Conservation (phyloP, 805 yeast genomes). For the Candida schatavii region DNA sequence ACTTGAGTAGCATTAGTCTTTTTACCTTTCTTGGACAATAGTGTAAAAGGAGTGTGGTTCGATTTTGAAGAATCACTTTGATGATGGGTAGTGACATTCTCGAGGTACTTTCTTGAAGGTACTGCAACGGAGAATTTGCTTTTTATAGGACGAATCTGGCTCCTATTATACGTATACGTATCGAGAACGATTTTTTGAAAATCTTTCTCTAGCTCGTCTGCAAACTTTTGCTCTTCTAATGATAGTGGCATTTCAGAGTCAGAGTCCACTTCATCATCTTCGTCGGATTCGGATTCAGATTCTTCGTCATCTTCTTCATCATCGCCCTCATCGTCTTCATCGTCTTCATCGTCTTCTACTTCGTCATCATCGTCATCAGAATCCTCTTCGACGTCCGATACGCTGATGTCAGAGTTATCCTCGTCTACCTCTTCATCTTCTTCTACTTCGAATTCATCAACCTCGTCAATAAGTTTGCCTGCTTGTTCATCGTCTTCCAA, state of each 20-base stretch:
- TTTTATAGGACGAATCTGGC: slow-evolving; percentile 12
- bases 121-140: slow-evolving; percentile 24
- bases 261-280: slow-evolving; percentile 23
- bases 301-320: slow-evolving; percentile 16
- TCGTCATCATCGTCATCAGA: slow-evolving; percentile 11
- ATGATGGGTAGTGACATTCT: slow-evolving; percentile 3
- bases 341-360: slow-evolving; percentile 15
- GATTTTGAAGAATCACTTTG: slow-evolving; percentile 5
- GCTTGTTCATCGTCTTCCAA: slow-evolving; percentile 9
- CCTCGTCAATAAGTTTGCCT: slow-evolving; percentile 12
- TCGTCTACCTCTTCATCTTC: slow-evolving; percentile 6
- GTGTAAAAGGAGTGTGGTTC: slow-evolving; percentile 42
- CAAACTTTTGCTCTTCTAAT: slow-evolving; percentile 45
- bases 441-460: slow-evolving; percentile 24
- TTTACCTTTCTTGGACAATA: slow-evolving; percentile 55
- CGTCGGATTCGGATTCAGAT: slow-evolving; percentile 14
- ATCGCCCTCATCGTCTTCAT: slow-evolving; percentile 13
- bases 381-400: slow-evolving; percentile 1
- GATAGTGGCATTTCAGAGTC: slow-evolving; percentile 5
- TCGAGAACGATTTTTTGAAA: slow-evolving; percentile 52
- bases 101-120: slow-evolving; percentile 10
- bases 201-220: slow-evolving; percentile 55
- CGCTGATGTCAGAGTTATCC: slow-evolving; percentile 4
- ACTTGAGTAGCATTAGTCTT: slow-evolving; percentile 42
- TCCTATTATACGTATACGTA: slow-evolving; percentile 41